phyloP scores from a whole-genome alignment of 2,329 filamentous ascomycete species.

The Clarireedia hainanense region DNA sequence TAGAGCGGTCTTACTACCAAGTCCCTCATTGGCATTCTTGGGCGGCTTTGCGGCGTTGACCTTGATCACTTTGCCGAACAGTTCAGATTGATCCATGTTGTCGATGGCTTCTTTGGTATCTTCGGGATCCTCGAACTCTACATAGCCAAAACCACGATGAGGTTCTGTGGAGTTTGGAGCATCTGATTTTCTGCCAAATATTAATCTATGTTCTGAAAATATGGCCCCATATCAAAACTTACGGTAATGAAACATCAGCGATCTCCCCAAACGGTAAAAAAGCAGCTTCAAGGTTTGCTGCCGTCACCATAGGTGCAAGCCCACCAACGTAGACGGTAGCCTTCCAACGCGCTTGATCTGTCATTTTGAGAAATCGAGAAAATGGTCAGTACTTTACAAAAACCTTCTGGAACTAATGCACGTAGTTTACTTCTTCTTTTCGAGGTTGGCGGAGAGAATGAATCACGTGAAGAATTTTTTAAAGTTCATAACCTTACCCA shows the following conservation, averaged over 20 bases:
- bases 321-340: constrained; percentile 90
- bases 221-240: constrained; percentile 9
- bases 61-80: constrained; percentile 87
- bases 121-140: constrained; percentile 79
- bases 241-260: constrained; percentile 76
- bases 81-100: constrained; percentile 97
- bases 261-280: constrained; percentile 98
- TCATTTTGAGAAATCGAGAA: constrained; percentile 47
- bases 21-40: constrained; percentile 77
- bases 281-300: constrained; percentile 71
- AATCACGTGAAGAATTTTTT: constrained; percentile 4
- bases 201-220: constrained; percentile 1
- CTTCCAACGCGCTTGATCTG: constrained; percentile 77
- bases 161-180: constrained; percentile 67
- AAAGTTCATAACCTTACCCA: neutral
- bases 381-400: neutral
- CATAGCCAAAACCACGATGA: constrained; percentile 92
- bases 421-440: no score
- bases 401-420: neutral
- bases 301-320: constrained; percentile 70
- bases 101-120: constrained; percentile 95
- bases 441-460: neutral
- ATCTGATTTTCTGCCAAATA: constrained; percentile 59
- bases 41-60: constrained; percentile 88
- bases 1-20: constrained; percentile 88